phyloP scores from a whole-genome alignment of 768 basidiomycete genomes.

The Crepidotus variabilis region DNA sequence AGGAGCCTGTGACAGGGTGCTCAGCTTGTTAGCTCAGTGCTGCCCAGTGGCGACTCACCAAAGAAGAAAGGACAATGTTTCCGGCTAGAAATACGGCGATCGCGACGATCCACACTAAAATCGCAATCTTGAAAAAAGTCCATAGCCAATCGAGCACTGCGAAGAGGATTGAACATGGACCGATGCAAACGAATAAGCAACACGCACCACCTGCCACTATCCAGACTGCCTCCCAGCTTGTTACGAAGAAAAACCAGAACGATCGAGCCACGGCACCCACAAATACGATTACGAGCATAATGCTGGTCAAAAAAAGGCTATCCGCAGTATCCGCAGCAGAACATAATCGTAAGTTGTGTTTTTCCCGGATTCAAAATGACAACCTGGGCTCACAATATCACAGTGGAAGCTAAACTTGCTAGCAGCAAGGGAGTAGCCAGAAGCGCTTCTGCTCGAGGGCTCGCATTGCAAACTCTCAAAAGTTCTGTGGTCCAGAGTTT shows the following conservation, averaged over 20 bases:
- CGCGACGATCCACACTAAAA: no score
- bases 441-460: not conserved
- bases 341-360: not conserved
- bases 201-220: no score
- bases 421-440: not conserved
- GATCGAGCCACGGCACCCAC: not conserved
- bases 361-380: not conserved
- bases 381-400: not conserved
- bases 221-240: not conserved
- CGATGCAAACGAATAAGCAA: no score
- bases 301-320: not conserved
- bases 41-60: not conserved
- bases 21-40: not conserved
- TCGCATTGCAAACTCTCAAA: not conserved
- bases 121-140: no score
- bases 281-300: not conserved
- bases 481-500: not conserved
- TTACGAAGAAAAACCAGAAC: not conserved
- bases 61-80: not conserved
- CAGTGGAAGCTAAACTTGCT: not conserved
- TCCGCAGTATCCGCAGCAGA: no score
- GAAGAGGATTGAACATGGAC: no score
- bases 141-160: no score
- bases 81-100: not conserved
- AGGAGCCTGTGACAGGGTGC: not conserved